Percentiles rank a stretch among this genome's conserved stretches.
Conservation (phyloP, 2,329 filamentous ascomycete genomes). For the Herpotrichia juniperi region DNA sequence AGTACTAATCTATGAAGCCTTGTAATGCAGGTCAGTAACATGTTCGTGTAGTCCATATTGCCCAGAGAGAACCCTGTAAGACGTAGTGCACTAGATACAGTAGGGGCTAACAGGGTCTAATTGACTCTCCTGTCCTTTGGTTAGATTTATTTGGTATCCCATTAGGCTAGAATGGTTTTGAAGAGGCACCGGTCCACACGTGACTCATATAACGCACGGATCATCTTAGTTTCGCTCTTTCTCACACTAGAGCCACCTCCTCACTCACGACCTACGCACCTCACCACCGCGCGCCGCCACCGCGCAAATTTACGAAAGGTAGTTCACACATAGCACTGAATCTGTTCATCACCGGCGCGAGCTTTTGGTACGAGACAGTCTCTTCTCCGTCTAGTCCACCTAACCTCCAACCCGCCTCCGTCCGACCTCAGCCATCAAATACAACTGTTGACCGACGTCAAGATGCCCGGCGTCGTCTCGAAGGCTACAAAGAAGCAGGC, state of each 20-base stretch:
- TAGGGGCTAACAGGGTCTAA: too few species aligned
- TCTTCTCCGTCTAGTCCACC: neutral
- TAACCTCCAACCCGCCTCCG: neutral
- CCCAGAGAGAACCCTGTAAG: too few species aligned
- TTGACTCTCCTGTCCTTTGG: too few species aligned
- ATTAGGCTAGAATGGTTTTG: too few species aligned
- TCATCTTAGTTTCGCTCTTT: neutral
- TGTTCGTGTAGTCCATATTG: too few species aligned
- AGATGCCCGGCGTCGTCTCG: conserved; percentile 35
- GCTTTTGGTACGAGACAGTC: neutral
- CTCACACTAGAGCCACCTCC: neutral
- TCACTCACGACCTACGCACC: too few species aligned
- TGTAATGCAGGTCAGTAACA: too few species aligned
- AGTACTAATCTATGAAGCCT: too few species aligned
- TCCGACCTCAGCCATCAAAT: neutral
- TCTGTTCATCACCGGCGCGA: neutral
- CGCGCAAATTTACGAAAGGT: neutral
- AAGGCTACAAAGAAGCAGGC: conserved; percentile 62
- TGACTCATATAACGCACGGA: too few species aligned
- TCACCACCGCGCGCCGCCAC: conserved; percentile 2
- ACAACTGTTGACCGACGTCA: conserved; percentile 11
- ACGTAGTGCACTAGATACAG: too few species aligned
- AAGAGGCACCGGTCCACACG: too few species aligned
- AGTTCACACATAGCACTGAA: neutral
- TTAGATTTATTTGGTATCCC: too few species aligned